Base-by-base conservation (phyloP, 768 basidiomycete genomes). In the Rhodosporidiobolus odoratus region DNA sequence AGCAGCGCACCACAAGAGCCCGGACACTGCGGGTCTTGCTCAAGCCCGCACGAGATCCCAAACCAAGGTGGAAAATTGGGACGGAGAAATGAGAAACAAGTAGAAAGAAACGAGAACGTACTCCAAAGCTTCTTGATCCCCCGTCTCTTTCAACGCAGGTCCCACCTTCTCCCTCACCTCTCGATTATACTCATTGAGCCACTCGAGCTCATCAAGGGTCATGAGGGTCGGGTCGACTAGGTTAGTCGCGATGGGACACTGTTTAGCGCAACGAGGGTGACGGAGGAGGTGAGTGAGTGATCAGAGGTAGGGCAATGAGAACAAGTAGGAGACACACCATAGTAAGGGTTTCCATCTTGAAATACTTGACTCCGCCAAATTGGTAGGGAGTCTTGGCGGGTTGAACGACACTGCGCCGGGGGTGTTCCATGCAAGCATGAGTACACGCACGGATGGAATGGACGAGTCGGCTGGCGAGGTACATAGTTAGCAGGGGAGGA, bases 171-270 rank as follows among this genome's bases (percentile, higher is more conserved):
- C 84, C 77, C 83, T 82, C 2, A 88, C 84, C 79, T 92, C 89
- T 41, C 81, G 82, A 79, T 99, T 91, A 77, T 99, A 97, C 3
- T 78, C 82, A 76, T 97, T 86, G 70, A 97, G 69, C 95, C 95
- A 98, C 61, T 79, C 81, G 74, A 82, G 84, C 81, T 98, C 93
- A n/a, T 84, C 81, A 25, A 76, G 82, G 15, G 84, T 84, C 47
- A 98, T 77, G 45, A 98, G 77, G 2, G 78, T 78, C 13, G 80
- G 68, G 62, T 93, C 87, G 52, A 96, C 80, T 52, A 98, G 84
- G 68, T 86, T 92, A 72, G 87, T 90, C 73, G 94, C 89, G 25
- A 97, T 91, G 0, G 95, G 95, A 72, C 86, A 91, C 89, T 83
- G 65, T 56, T 25, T 30, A 32, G 19, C 58, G 35, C 4, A 43